Base-by-base conservation (phyloP, 2,329 filamentous ascomycete genomes). In the Fusarium sp. region DNA sequence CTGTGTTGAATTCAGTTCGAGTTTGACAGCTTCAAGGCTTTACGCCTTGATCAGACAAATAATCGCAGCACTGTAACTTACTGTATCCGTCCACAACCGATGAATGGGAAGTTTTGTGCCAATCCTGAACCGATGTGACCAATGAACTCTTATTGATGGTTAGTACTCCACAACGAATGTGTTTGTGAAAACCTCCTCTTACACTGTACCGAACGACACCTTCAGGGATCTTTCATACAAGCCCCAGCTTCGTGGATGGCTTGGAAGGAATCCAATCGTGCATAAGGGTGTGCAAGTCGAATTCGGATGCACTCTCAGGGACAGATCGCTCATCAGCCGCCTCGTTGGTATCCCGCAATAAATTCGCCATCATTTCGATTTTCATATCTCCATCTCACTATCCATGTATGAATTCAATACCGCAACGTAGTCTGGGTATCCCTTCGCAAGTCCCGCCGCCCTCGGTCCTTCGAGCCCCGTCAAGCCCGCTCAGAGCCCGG, bases 211-310 rank as follows among this genome's bases (percentile, higher is more conserved):
- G 29, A 44, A 53, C 54, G 40, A 59, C 27, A 51, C 34, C 32
- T 63, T 63, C 63, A 46, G 67, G 63, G 58, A 68, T 63, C 63
- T 63, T 40, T 47, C 63, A 68, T 63, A 63, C 63, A 63, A 62
- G 63, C 63, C 64, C 57, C 57, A 47, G 57, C 63, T 67, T 63
- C 45, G 30, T 57, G 51, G 34, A 67, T 62, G 57, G 52, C 45
- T 45, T 66, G 44, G 30, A 61, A 67, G 57, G 47, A 61, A 68
- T 67, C 45, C 29, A 63, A 43, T 18, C 52, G 30, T 52, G 29
- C 51, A 51, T 30, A 57, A 60, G 50, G 63, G 62, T 62, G 63
- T 66, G 55, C 27, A 66, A 32, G 27, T 53, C 55, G 59, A 62
- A 43, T 29, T 50, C 25, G 27, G 30, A 40, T 38, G 29, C 30